Conservation (phyloP, 257 asterid genomes). For the Cordia subcordata region DNA sequence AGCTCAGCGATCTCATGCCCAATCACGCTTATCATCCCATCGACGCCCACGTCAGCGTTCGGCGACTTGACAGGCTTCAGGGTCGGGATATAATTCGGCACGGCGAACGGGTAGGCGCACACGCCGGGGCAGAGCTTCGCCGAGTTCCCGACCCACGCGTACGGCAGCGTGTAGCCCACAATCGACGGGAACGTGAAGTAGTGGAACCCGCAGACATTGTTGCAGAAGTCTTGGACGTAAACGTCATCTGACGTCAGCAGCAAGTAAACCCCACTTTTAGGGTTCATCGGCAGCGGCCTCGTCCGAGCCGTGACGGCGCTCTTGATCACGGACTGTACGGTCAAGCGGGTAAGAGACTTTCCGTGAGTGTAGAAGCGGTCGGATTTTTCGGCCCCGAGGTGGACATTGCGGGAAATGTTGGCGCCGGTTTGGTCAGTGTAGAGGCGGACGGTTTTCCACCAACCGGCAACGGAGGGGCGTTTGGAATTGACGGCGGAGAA, state of each 20-base stretch:
- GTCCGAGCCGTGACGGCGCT: slow-evolving; percentile 9
- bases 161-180: slow-evolving; percentile 87
- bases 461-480: slow-evolving; percentile 17
- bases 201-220: slow-evolving; percentile 71
- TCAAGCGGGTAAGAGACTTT: slow-evolving; percentile 10
- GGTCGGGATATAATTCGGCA: slow-evolving; percentile 62
- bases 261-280: slow-evolving; percentile 16
- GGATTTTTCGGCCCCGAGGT: slow-evolving; percentile 13
- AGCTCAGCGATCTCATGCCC: slow-evolving; percentile 89
- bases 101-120: slow-evolving; percentile 83
- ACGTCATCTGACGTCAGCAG: slow-evolving; percentile 19
- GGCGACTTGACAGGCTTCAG: slow-evolving; percentile 59
- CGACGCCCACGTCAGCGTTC: slow-evolving; percentile 75
- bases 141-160: slow-evolving; percentile 94
- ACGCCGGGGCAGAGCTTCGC: slow-evolving; percentile 63
- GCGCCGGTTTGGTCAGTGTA: slow-evolving; percentile 23
- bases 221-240: slow-evolving; percentile 18
- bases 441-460: slow-evolving; percentile 24
- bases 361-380: slow-evolving; percentile 18
- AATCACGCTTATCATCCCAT: slow-evolving; percentile 85
- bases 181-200: slow-evolving; percentile 86
- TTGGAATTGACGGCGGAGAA: slow-evolving; percentile 15
- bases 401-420: slow-evolving; percentile 14
- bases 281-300: slow-evolving; percentile 12
- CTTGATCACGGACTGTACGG: slow-evolving; percentile 15